Percentiles rank a stretch among this genome's conserved stretches.
Evolutionary conservation across 108 stramenopile genomes (phyloP).

Genomic region (Seminavis robusta): DNA sequence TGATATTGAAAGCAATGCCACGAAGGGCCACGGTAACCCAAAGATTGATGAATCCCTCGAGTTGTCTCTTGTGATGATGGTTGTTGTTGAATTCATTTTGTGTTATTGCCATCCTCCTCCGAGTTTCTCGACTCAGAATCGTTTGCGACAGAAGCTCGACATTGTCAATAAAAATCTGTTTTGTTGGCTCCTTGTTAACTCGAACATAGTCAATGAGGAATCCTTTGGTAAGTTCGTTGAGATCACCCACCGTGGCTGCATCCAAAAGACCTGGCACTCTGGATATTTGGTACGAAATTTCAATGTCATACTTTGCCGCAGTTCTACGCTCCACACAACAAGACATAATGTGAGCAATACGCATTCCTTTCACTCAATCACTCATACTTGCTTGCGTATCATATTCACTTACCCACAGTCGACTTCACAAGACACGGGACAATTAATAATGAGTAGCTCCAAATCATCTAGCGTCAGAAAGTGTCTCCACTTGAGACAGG

Average conservation of each 20-base stretch:
- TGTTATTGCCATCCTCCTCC: neutral
- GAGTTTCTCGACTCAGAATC: neutral
- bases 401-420: too few species aligned
- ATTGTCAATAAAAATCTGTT: neutral
- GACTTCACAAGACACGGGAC: constrained; percentile 40
- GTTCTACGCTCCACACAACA: too few species aligned
- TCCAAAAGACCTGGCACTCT: constrained; percentile 17
- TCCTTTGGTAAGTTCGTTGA: neutral
- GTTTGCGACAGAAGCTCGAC: neutral
- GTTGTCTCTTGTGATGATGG: neutral
- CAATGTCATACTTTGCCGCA: constrained; percentile 12
- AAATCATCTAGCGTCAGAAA: too few species aligned
- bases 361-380: too few species aligned
- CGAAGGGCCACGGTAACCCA: too few species aligned
- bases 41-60: neutral
- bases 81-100: neutral
- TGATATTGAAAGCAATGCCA: too few species aligned
- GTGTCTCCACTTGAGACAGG: constrained; percentile 40
- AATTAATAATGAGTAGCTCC: constrained; percentile 30
- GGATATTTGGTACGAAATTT: constrained; percentile 7
- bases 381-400: too few species aligned
- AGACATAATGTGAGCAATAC: too few species aligned
- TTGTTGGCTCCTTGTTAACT: neutral
- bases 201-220: constrained; percentile 11
- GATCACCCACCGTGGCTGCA: neutral